phyloP scores from a whole-genome alignment of 2,329 filamentous ascomycete genomes.

The Plenodomus tracheiphilus region DNA sequence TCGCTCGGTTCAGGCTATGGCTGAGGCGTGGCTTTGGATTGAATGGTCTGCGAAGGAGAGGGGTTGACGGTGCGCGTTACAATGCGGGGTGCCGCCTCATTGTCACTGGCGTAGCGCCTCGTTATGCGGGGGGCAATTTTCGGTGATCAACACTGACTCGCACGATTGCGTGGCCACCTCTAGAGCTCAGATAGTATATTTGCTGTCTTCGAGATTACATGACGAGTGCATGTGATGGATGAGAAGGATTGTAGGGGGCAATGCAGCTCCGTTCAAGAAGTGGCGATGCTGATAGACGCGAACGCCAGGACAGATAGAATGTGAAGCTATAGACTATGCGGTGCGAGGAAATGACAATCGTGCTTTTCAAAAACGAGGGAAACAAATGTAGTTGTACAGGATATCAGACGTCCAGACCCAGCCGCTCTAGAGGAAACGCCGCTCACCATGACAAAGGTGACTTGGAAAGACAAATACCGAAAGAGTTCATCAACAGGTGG shows the following conservation, averaged over 20 bases:
- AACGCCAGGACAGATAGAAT: neutral
- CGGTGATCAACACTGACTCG: slow-evolving; percentile 5
- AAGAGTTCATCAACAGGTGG: slow-evolving; percentile 17
- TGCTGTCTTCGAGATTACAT: no score
- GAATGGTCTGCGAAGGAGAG: neutral
- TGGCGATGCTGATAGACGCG: neutral
- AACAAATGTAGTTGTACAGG: slow-evolving; percentile 37
- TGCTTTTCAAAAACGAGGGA: neutral
- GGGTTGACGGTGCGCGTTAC: slow-evolving; percentile 4
- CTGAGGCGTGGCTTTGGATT: neutral
- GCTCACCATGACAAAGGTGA: slow-evolving; percentile 20
- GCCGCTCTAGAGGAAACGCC: slow-evolving; percentile 19
- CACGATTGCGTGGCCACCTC: neutral
- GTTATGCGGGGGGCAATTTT: slow-evolving; percentile 13
- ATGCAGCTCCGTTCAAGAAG: no score
- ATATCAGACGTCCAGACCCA: slow-evolving; percentile 38
- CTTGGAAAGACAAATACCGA: slow-evolving; percentile 5
- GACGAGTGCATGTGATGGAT: no score
- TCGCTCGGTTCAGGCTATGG: neutral
- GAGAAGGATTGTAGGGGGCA: no score
- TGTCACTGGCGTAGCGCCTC: slow-evolving; percentile 2
- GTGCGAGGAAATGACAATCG: neutral
- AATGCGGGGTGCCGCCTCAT: slow-evolving; percentile 12
- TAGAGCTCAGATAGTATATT: no score
- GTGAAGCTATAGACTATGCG: neutral